Evolutionary conservation across 192 early-diverging fungal species (phyloP).

Genomic region (Podila horticola): DNA sequence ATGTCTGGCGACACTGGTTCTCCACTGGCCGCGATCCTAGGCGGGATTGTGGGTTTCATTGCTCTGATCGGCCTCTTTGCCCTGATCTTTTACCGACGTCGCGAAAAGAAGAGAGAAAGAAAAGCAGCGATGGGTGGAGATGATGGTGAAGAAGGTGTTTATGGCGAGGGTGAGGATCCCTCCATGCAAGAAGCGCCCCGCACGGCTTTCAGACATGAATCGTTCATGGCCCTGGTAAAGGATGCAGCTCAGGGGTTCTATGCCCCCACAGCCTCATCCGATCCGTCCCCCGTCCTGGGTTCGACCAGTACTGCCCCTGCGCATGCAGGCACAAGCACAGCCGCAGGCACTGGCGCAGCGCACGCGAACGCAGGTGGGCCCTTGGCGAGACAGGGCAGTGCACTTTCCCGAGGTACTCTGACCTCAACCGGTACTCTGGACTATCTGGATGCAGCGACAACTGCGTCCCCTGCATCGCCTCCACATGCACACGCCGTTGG

Average conservation of each 20-base stretch:
- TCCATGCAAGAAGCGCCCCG: not conserved
- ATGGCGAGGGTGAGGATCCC: not conserved
- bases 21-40: not conserved
- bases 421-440: not conserved
- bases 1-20: not conserved
- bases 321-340: too few species aligned
- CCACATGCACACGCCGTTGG: not conserved
- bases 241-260: conserved; percentile 13
- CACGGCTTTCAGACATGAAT: conserved; percentile 7
- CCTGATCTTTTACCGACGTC: not conserved
- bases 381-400: not conserved
- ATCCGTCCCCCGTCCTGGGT: not conserved
- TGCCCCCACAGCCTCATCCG: conserved; percentile 5
- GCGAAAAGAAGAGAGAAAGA: not conserved
- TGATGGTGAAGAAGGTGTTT: not conserved
- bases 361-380: not conserved
- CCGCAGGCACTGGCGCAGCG: too few species aligned
- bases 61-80: conserved; percentile 7
- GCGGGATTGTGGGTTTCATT: conserved; percentile 1
- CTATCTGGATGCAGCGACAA: not conserved
- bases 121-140: not conserved
- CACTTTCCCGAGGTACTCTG: not conserved
- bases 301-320: not conserved
- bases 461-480: not conserved
- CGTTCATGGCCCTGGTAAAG: conserved; percentile 16